A percentile compares a stretch with the other conserved stretches of the same genome.
These are phyloP conservation scores for Oryza glaberrima DNA, from an alignment of 176 grass and related monocot species.

Conservation along the genomic window DNA sequence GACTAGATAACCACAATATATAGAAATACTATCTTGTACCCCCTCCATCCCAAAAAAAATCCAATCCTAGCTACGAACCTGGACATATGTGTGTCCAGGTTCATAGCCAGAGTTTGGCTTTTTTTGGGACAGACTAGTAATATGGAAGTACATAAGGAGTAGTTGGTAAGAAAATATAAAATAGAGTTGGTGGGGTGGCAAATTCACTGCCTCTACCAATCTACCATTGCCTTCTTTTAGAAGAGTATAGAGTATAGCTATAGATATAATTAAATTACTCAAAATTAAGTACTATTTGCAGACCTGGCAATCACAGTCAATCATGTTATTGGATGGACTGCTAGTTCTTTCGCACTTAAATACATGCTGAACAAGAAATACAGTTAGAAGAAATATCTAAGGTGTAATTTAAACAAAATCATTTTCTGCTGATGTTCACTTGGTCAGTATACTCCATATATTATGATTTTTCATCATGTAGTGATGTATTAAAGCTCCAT, in stretches of 20 bases:
- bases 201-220: no score
- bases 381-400: slow-evolving; percentile 11
- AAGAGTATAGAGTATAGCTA: no score
- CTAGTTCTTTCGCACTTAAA: slow-evolving; percentile 17
- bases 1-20: no score
- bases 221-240: not conserved
- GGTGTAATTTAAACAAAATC: not conserved
- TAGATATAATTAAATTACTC: not conserved
- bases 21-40: no score
- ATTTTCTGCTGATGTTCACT: slow-evolving; percentile 7
- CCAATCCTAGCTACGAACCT: no score
- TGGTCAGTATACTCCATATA: slow-evolving; percentile 11
- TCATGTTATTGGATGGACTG: not conserved
- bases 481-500: not conserved
- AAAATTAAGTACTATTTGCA: slow-evolving; percentile 1
- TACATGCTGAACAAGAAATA: not conserved
- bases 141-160: no score
- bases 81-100: no score
- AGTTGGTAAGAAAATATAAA: no score
- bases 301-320: not conserved
- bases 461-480: not conserved
- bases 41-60: no score
- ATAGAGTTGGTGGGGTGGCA: no score
- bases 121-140: no score
- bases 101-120: no score